Percentiles rank a stretch among this genome's conserved stretches.
phyloP scores from a whole-genome alignment of 768 basidiomycete genomes.

The Dentipellis fragilis region DNA sequence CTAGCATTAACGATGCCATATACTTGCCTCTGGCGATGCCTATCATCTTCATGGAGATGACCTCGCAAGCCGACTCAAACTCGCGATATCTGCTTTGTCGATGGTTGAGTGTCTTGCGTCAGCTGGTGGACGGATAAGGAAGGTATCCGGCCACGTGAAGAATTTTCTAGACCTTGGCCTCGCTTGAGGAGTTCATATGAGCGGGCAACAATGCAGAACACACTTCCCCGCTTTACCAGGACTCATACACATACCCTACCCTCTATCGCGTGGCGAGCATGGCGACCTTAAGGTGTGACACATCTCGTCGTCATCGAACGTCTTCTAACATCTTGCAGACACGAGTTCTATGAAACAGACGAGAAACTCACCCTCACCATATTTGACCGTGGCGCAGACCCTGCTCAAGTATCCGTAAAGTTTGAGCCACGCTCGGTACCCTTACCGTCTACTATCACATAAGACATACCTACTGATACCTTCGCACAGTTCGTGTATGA shows the following conservation, averaged over 20 bases:
- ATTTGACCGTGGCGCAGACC: conserved; percentile 71
- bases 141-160: conserved; percentile 2
- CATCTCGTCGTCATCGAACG: neutral
- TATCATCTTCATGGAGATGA: no score
- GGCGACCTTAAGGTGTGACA: conserved; percentile 6
- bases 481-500: conserved; percentile 43
- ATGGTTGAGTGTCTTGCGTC: no score
- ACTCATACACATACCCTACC: neutral
- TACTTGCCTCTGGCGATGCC: no score
- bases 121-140: no score
- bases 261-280: neutral
- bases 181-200: neutral
- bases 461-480: neutral
- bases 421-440: conserved; percentile 58
- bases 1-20: no score
- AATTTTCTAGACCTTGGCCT: conserved; percentile 11
- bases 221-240: neutral
- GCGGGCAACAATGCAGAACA: neutral
- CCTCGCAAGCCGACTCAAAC: no score
- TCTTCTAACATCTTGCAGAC: conserved; percentile 16
- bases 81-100: no score
- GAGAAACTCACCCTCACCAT: conserved; percentile 63
- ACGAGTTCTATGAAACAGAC: conserved; percentile 86
- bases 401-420: conserved; percentile 45
- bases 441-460: neutral